Conservation (phyloP, 306 rosid genomes). For the Sphenostylis stenocarpa region DNA sequence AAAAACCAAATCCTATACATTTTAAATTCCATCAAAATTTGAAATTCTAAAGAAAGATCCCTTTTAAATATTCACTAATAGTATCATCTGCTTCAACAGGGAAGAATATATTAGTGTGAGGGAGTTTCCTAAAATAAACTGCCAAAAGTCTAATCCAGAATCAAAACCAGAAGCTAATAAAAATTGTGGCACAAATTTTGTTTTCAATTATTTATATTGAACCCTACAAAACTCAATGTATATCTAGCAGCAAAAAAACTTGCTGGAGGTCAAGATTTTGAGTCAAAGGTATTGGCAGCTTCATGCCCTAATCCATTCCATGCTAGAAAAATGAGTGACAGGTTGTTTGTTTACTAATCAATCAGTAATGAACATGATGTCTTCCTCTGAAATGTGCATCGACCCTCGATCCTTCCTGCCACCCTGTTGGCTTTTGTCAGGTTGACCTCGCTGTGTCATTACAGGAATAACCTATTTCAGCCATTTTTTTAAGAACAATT, state of each 20-base stretch:
- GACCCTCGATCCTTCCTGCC: conserved; percentile 57
- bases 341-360: conserved; percentile 20
- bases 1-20: no score
- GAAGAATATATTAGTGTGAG: neutral
- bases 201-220: neutral
- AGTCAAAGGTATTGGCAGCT: neutral
- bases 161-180: neutral
- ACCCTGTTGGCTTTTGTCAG: conserved; percentile 48
- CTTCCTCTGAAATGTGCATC: conserved; percentile 72
- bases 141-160: neutral
- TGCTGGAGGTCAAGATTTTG: neutral
- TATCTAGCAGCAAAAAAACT: neutral
- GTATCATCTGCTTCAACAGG: neutral
- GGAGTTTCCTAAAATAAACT: neutral
- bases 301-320: neutral
- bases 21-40: no score
- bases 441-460: conserved; percentile 73
- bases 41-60: neutral
- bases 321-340: neutral
- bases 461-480: neutral
- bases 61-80: neutral
- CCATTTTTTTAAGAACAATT: neutral
- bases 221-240: conserved; percentile 25
- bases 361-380: conserved; percentile 48
- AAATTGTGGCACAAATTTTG: conserved; percentile 8